Evolutionary conservation across 345 rosid species (phyloP).

Genomic region (Heritiera littoralis): DNA sequence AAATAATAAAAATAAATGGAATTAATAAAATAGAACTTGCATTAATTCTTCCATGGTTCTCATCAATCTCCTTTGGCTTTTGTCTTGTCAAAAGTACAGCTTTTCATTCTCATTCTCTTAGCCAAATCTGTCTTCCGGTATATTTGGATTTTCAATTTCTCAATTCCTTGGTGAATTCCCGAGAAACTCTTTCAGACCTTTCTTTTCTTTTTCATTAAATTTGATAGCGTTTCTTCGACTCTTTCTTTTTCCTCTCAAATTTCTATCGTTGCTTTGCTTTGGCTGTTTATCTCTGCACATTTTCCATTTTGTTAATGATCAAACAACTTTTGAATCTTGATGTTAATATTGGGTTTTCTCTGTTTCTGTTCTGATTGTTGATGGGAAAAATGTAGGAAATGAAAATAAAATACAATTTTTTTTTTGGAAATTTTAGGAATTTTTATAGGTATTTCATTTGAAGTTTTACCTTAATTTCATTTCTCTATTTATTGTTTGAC

Average conservation of each 20-base stretch:
- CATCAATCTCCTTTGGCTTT: too few species aligned
- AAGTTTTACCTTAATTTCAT: neutral
- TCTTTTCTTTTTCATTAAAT: neutral
- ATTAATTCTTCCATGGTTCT: neutral
- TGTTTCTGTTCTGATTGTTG: neutral
- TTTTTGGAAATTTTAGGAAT: neutral
- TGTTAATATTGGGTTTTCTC: neutral
- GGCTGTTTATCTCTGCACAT: neutral
- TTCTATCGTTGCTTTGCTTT: neutral
- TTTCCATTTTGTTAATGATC: neutral
- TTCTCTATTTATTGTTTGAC: neutral
- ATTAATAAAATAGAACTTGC: neutral
- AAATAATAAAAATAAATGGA: too few species aligned
- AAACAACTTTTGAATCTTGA: neutral
- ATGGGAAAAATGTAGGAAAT: neutral
- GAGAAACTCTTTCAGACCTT: conserved; percentile 9
- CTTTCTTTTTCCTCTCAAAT: neutral
- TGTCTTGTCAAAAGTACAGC: too few species aligned
- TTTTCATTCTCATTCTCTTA: neutral
- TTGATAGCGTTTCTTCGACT: neutral
- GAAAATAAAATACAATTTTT: neutral
- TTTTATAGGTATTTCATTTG: neutral
- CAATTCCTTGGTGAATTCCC: conserved; percentile 19
- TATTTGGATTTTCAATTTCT: conserved; percentile 10
- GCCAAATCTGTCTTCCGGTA: conserved; percentile 11